Base-by-base conservation (phyloP, 2,329 filamentous ascomycete species). In the Aspergillus sp. region DNA sequence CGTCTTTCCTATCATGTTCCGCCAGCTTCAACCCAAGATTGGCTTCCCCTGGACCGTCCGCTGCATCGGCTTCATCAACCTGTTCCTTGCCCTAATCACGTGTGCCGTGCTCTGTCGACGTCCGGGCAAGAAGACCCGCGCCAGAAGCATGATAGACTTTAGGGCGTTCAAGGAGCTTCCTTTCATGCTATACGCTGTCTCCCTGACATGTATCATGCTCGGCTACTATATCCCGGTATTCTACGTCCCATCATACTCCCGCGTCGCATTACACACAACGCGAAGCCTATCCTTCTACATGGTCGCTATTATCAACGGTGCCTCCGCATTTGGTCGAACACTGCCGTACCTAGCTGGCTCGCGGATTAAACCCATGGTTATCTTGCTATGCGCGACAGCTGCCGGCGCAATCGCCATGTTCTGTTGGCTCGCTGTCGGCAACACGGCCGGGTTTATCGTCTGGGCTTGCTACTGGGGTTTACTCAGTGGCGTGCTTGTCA, bases 31-130 rank as follows among this genome's bases (percentile, higher is more conserved):
- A 6, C 81, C 84, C 0, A 76, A 75, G 20, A 73, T 88, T 4
- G 86, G 86, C 0, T 88, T 88, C 59, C 75, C 79, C 0, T 87
- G 85, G 84, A 84, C 86, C 0, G 80, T 86, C 1, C 77, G 85
- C 1, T 78, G 81, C 0, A 82, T 86, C 62, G 85, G 79, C 0
- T 81, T 88, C 51, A 78, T 88, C 26, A 83, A 70, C 0, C 77
- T 85, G 2, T 56, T 69, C 18, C 73, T 77, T 18, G 74, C 74
- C 5, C 56, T 72, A 7, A 61, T 73, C 42, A 72, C 72, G 16
- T 70, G 72, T 53, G 57, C 75, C 50, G 71, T 73, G 39, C 71
- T 77, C 1, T 77, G 79, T 45, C 70, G 75, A 47, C 74, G 71
- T 52, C 75, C 79, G 5, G 73, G 77, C 4, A 67, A 71, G 2